Conservation (phyloP, 306 rosid genomes). For the Rosa rugosa region DNA sequence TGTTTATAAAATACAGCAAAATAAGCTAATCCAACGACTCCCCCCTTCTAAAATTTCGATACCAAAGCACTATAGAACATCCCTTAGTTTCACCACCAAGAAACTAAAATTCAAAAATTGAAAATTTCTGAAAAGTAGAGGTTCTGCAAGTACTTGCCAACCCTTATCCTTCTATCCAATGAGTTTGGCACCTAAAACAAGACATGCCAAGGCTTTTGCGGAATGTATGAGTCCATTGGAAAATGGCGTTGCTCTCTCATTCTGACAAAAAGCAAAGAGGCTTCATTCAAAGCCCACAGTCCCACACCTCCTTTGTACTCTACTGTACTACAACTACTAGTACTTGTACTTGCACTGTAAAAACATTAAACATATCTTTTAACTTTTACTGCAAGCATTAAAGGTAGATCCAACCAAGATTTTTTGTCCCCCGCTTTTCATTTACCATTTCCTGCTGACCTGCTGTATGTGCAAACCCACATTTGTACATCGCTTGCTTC, state of each 20-base stretch:
- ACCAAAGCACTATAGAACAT: no score
- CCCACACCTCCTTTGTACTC: background rate
- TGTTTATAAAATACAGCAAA: no score
- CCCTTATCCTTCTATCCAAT: background rate
- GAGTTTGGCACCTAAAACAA: background rate
- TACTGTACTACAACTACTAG: background rate
- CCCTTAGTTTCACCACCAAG: background rate
- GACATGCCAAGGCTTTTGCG: no score
- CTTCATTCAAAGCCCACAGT: background rate
- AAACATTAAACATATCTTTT: background rate
- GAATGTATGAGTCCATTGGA: background rate
- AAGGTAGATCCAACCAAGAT: background rate
- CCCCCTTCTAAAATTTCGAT: no score
- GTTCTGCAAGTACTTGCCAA: background rate
- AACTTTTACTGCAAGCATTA: background rate
- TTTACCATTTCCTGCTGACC: slow-evolving; percentile 29
- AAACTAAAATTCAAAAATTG: background rate
- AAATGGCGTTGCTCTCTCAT: background rate
- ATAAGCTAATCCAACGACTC: no score
- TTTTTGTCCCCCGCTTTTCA: slow-evolving; percentile 20
- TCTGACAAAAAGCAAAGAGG: background rate
- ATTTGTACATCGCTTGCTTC: slow-evolving; percentile 32
- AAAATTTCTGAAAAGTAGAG: background rate
- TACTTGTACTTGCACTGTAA: background rate
- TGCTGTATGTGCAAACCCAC: slow-evolving; percentile 26